A percentile compares a stretch with the other conserved stretches of the same genome.
Evolutionary conservation across 2,329 filamentous ascomycete species (phyloP).

Genomic region (Bipolaris victoriae): DNA sequence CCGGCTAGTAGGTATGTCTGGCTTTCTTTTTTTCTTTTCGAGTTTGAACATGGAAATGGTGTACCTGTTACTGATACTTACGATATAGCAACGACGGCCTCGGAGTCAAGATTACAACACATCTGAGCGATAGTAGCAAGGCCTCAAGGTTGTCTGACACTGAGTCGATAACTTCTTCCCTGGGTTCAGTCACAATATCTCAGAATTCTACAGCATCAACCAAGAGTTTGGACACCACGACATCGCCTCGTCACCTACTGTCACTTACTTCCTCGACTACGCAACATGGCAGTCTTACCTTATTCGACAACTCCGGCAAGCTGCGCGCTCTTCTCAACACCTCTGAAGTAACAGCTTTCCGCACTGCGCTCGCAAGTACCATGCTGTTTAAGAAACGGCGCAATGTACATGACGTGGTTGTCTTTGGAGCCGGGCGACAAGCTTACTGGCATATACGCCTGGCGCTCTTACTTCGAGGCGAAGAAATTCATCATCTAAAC

Average conservation of each 20-base stretch:
- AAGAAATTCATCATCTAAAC: constrained; percentile 77
- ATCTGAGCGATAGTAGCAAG: constrained; percentile 48
- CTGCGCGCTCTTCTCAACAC: constrained; percentile 70
- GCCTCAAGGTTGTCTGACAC: constrained; percentile 21
- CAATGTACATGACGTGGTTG: constrained; percentile 74
- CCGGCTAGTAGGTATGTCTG: constrained; percentile 58
- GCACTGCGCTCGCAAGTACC: constrained; percentile 68
- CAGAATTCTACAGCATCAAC: constrained; percentile 28
- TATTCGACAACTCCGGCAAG: constrained; percentile 64
- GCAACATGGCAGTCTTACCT: constrained; percentile 60
- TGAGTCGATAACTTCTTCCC: constrained; percentile 43
- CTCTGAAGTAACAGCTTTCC: constrained; percentile 71
- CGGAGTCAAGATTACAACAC: constrained; percentile 69
- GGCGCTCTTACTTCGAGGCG: constrained; percentile 72
- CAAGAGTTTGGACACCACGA: constrained; percentile 29
- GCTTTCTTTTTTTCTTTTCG: not conserved
- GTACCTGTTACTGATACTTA: not conserved
- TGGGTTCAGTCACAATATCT: constrained; percentile 40
- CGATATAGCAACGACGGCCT: constrained; percentile 59
- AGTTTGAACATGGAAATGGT: not conserved
- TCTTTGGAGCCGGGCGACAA: constrained; percentile 88
- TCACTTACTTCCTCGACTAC: constrained; percentile 50
- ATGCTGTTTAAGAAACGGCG: constrained; percentile 68
- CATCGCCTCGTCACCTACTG: constrained; percentile 25
- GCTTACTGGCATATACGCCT: constrained; percentile 95